These are phyloP conservation scores for Clarireedia hainanense DNA, from an alignment of 2,329 filamentous ascomycete species.

Conservation along the genomic window DNA sequence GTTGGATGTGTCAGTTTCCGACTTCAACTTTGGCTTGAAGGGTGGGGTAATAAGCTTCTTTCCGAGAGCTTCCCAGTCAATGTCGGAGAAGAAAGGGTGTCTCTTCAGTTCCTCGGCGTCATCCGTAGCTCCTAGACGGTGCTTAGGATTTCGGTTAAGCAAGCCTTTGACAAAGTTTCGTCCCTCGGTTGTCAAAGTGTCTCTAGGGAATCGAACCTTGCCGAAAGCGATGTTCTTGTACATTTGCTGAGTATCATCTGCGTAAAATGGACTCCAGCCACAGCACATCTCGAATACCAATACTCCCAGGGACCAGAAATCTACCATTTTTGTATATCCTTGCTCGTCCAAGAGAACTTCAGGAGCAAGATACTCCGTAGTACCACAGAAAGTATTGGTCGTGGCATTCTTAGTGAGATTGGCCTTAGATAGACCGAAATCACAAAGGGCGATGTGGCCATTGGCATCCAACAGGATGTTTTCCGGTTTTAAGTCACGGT, in stretches of 20 bases:
- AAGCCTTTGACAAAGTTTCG: constrained; percentile 97
- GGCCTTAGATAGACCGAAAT: constrained; percentile 95
- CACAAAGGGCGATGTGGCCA: constrained; percentile 93
- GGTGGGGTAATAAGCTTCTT: constrained; percentile 92
- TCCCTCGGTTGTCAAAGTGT: constrained; percentile 89
- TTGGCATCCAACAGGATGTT: constrained; percentile 97
- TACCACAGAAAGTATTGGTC: constrained; percentile 98
- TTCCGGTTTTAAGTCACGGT: constrained; percentile 93
- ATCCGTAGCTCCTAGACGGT: constrained; percentile 80
- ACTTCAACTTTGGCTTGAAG: constrained; percentile 96
- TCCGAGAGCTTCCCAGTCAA: constrained; percentile 81
- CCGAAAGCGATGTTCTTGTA: constrained; percentile 99
- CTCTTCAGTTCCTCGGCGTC: constrained; percentile 92
- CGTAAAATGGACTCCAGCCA: constrained; percentile 98
- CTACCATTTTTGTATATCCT: constrained; percentile 99
- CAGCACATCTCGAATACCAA: constrained; percentile 99
- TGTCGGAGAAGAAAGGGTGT: constrained; percentile 89
- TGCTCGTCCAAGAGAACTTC: constrained; percentile 93
- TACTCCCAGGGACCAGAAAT: constrained; percentile 97
- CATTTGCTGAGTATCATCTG: constrained; percentile 99
- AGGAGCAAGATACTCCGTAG: constrained; percentile 92
- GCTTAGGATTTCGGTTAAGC: constrained; percentile 93
- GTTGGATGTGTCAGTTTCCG: constrained; percentile 92
- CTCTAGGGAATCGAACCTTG: constrained; percentile 92
- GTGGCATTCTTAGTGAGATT: constrained; percentile 96